Conservation (phyloP, 345 rosid species). For the Schrenkiella parvula region DNA sequence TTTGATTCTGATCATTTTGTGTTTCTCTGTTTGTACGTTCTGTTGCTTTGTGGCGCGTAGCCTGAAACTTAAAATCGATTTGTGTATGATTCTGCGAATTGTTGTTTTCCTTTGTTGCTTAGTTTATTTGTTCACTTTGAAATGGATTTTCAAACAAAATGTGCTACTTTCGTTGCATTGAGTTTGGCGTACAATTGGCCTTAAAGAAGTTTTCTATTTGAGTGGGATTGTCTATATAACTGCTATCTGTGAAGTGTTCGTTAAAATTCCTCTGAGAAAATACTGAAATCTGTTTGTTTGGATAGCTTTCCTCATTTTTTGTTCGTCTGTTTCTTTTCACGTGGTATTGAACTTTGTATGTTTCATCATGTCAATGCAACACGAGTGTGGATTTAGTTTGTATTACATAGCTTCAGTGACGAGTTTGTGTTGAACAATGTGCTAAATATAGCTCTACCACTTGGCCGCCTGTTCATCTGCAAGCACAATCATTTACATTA, state of each 20-base stretch:
- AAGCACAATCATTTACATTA: not conserved
- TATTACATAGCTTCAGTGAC: not conserved
- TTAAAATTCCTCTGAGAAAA: slow-evolving; percentile 10
- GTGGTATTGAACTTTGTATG: not conserved
- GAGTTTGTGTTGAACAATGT: not conserved
- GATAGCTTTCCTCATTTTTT: not conserved
- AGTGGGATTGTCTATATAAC: not conserved
- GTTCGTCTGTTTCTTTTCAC: not conserved
- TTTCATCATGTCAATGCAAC: not conserved
- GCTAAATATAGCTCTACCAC: too few species aligned
- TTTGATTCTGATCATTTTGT: not conserved
- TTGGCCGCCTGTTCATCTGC: not conserved
- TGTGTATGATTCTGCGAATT: not conserved
- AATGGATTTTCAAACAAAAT: too few species aligned
- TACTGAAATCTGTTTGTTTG: too few species aligned
- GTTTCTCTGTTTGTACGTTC: not conserved
- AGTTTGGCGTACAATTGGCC: not conserved
- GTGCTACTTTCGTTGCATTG: not conserved
- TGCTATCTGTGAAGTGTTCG: not conserved
- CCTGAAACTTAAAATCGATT: not conserved
- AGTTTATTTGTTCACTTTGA: not conserved
- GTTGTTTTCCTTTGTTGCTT: not conserved
- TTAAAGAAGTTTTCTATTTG: not conserved
- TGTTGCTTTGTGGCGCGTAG: not conserved
- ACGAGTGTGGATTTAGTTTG: not conserved